Evolutionary conservation across 2,329 filamentous ascomycete genomes (phyloP).

Genomic region (Penicillium freii): DNA sequence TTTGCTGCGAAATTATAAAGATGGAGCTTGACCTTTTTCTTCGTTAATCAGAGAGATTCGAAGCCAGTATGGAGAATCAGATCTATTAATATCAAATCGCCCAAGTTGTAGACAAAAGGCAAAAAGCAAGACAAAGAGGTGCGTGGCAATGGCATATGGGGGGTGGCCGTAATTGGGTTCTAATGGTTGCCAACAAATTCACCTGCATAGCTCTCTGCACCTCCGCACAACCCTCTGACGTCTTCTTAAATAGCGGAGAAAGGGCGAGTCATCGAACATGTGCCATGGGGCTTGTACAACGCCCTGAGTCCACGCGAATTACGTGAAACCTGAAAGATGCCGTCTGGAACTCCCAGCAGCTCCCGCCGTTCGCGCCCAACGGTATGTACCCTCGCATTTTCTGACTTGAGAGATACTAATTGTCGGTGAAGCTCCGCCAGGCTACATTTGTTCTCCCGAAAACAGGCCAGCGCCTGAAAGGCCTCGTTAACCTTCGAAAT

Average conservation of each 20-base stretch:
- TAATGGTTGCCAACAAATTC: constrained; percentile 6
- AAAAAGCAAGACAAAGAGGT: constrained; percentile 9
- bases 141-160: constrained; percentile 9
- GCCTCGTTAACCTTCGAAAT: constrained; percentile 72
- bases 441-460: constrained; percentile 82
- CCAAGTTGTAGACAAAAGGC: background rate
- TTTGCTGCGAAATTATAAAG: background rate
- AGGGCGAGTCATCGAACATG: background rate
- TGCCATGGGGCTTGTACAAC: constrained; percentile 7
- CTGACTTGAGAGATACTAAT: constrained; percentile 7
- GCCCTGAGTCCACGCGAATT: constrained; percentile 8
- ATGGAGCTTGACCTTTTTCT: background rate
- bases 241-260: background rate
- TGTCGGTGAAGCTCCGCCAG: constrained; percentile 62
- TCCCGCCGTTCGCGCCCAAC: constrained; percentile 36
- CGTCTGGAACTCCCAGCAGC: constrained; percentile 31
- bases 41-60: background rate
- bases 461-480: constrained; percentile 80
- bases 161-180: constrained; percentile 12
- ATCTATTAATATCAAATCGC: background rate
- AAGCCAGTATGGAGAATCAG: background rate
- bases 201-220: constrained; percentile 8
- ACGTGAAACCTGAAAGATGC: constrained; percentile 27
- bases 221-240: constrained; percentile 6
- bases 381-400: constrained; percentile 22